A percentile compares a stretch with the other conserved stretches of the same genome.
phyloP scores from a whole-genome alignment of 208 protist species.

The Novymonas esmeraldas region DNA sequence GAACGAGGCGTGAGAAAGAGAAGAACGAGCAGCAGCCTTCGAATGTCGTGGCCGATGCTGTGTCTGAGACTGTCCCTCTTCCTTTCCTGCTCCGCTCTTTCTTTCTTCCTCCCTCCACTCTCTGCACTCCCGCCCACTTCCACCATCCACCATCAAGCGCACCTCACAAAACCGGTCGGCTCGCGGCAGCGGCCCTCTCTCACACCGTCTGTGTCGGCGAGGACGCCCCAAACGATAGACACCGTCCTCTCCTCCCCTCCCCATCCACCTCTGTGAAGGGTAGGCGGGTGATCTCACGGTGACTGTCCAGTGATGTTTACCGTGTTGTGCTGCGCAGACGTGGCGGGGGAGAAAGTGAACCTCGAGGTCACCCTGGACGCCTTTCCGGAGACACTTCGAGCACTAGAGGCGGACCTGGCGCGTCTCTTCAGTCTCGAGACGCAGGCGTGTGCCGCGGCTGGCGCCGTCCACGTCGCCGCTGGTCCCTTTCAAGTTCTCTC shows the following conservation, averaged over 20 bases:
- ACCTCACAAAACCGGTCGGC: neutral
- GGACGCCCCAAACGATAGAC: too few relatives aligned
- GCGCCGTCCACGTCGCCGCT: neutral
- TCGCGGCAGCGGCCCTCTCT: too few relatives aligned
- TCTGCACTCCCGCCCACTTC: too few relatives aligned
- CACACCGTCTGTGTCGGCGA: too few relatives aligned
- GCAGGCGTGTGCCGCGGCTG: neutral
- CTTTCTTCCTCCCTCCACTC: neutral
- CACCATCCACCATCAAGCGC: too few relatives aligned
- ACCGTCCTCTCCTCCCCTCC: too few relatives aligned
- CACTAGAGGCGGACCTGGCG: conserved; percentile 41
- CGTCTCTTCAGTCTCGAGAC: conserved; percentile 48
- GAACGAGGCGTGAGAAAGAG: too few relatives aligned
- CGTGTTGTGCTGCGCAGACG: conserved; percentile 75
- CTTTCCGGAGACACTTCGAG: conserved; percentile 39
- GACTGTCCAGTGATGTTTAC: conserved; percentile 67
- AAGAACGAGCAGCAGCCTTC: too few relatives aligned
- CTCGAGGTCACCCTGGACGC: conserved; percentile 61
- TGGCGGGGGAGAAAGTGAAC: conserved; percentile 82
- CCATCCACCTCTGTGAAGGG: too few relatives aligned
- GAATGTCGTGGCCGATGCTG: too few relatives aligned
- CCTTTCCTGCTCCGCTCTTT: neutral
- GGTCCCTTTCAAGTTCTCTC: conserved; percentile 41
- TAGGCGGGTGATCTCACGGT: too few relatives aligned
- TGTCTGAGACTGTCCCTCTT: too few relatives aligned